Evolutionary conservation across 2,329 filamentous ascomycete genomes (phyloP).

Genomic region (Alternaria solani): DNA sequence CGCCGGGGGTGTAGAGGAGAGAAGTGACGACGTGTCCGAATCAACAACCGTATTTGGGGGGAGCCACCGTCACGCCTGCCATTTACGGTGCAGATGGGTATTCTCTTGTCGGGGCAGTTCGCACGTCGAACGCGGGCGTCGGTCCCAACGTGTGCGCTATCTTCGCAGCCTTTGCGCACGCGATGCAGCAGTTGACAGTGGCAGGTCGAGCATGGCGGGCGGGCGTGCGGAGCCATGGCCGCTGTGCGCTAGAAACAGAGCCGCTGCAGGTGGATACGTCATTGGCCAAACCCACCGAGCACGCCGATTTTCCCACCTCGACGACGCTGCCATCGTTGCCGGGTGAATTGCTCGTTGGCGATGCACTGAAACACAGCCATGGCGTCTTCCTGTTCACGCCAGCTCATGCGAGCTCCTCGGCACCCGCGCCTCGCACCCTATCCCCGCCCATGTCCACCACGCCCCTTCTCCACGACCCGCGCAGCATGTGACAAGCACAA

Average conservation of each 20-base stretch:
- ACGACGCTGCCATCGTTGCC: slow-evolving; percentile 17
- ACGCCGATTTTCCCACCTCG: slow-evolving; percentile 24
- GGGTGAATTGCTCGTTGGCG: slow-evolving; percentile 2
- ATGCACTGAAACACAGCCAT: slow-evolving; percentile 35
- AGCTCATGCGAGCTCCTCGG: slow-evolving; percentile 33
- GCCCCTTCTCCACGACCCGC: slow-evolving; percentile 51
- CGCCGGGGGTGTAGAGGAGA: slow-evolving; percentile 5
- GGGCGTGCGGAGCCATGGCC: slow-evolving; percentile 23
- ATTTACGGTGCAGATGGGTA: slow-evolving; percentile 8
- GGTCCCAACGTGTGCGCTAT: neutral
- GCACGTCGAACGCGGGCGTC: neutral
- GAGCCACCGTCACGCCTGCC: slow-evolving; percentile 7
- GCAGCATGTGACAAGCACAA: slow-evolving; percentile 53
- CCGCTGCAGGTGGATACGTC: slow-evolving; percentile 30
- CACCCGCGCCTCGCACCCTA: slow-evolving; percentile 16
- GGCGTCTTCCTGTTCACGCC: slow-evolving; percentile 37
- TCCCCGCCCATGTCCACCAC: slow-evolving; percentile 22
- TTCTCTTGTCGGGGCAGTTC: neutral
- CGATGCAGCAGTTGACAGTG: slow-evolving; percentile 2
- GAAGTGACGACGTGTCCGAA: slow-evolving; percentile 27
- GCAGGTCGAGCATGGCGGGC: neutral
- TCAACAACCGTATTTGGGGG: slow-evolving; percentile 20
- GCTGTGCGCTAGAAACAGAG: slow-evolving; percentile 25
- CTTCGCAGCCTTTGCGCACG: neutral
- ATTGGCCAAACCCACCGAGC: slow-evolving; percentile 28